These are phyloP conservation scores for Aphelidium insulamus DNA, from an alignment of 371 early-diverging fungal species.

Conservation along the genomic window DNA sequence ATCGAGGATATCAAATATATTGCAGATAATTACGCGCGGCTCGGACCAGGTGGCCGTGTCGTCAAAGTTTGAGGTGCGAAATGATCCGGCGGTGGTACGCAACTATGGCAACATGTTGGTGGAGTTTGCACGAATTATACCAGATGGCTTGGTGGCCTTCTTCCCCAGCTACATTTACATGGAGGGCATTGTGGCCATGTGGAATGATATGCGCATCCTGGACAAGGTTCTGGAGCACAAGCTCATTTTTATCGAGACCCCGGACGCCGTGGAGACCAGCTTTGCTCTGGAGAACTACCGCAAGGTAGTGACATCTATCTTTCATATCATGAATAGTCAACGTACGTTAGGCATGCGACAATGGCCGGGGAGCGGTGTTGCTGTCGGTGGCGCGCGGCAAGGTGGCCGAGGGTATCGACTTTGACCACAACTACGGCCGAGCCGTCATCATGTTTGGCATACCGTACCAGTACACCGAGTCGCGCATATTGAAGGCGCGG, in stretches of 20 bases:
- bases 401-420: conserved; percentile 99
- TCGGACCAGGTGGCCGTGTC: conserved; percentile 93
- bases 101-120: conserved; percentile 97
- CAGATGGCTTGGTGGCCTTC: conserved; percentile 97
- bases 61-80: conserved; percentile 91
- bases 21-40: conserved; percentile 72
- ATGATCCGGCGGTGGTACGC: conserved; percentile 95
- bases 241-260: conserved; percentile 96
- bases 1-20: background rate
- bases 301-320: conserved; percentile 14
- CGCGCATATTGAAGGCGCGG: conserved; percentile 83
- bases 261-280: conserved; percentile 95
- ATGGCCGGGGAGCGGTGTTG: conserved; percentile 96
- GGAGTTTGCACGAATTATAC: conserved; percentile 81
- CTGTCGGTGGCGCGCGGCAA: conserved; percentile 99
- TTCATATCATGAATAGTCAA: background rate
- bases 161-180: conserved; percentile 98
- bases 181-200: conserved; percentile 96
- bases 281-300: conserved; percentile 90
- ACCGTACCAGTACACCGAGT: conserved; percentile 98
- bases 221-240: conserved; percentile 91
- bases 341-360: conserved; percentile 62
- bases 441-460: conserved; percentile 98
- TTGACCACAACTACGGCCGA: conserved; percentile 97
- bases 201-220: conserved; percentile 92